Conservation (phyloP, 805 yeast genomes). For the Pachysolen tannophilus region DNA sequence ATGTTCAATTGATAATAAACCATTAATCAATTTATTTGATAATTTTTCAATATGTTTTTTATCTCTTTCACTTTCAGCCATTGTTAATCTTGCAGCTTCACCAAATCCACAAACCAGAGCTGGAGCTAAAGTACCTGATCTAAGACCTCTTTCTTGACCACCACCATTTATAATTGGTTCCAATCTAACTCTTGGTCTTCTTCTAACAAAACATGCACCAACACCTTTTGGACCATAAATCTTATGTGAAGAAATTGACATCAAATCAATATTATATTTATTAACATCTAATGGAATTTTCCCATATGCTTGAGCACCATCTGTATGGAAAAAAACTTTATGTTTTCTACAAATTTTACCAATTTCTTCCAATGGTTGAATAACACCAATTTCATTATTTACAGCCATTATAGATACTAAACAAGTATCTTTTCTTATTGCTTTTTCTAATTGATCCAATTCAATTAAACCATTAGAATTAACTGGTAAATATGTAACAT, state of each 20-base stretch:
- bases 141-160: slow-evolving; percentile 97
- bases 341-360: slow-evolving; percentile 79
- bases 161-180: slow-evolving; percentile 96
- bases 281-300: slow-evolving; percentile 90
- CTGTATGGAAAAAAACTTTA: slow-evolving; percentile 95
- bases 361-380: slow-evolving; percentile 92
- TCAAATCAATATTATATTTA: slow-evolving; percentile 82
- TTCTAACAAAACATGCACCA: slow-evolving; percentile 91
- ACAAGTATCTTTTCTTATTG: slow-evolving; percentile 86
- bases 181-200: slow-evolving; percentile 96
- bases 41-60: slow-evolving; percentile 58
- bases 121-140: slow-evolving; percentile 97
- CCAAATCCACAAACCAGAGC: slow-evolving; percentile 94
- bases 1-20: slow-evolving; percentile 76
- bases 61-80: slow-evolving; percentile 68
- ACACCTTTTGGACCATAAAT: slow-evolving; percentile 97
- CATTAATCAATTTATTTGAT: slow-evolving; percentile 64
- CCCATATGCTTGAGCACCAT: slow-evolving; percentile 96
- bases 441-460: slow-evolving; percentile 67
- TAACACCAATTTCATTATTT: slow-evolving; percentile 95
- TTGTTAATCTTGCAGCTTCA: slow-evolving; percentile 87
- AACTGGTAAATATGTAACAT: slow-evolving; percentile 89
- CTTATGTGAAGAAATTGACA: slow-evolving; percentile 94
- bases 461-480: slow-evolving; percentile 70
- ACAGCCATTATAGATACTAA: slow-evolving; percentile 94